phyloP scores from a whole-genome alignment of 345 rosid species.

The Geranium rotundifolium region DNA sequence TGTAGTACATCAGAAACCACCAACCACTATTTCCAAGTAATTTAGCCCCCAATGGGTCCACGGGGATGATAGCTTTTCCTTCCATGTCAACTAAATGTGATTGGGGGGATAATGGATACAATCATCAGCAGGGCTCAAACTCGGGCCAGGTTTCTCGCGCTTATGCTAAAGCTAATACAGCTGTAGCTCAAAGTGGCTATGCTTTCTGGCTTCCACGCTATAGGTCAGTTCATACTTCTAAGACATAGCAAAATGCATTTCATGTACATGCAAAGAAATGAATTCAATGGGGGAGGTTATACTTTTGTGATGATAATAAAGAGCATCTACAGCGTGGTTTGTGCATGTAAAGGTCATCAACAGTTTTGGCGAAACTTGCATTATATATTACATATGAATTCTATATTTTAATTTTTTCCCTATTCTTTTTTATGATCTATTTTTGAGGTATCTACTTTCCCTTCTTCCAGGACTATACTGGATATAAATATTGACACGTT shows the following conservation, averaged over 20 bases:
- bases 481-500: slow-evolving; percentile 39
- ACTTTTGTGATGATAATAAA: background rate
- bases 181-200: slow-evolving; percentile 26
- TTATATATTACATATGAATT: background rate
- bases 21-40: slow-evolving; percentile 11
- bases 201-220: slow-evolving; percentile 39
- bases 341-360: background rate
- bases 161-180: slow-evolving; percentile 9
- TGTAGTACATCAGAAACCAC: slow-evolving; percentile 16
- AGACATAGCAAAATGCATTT: background rate
- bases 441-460: background rate
- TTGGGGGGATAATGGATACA: slow-evolving; percentile 16
- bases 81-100: slow-evolving; percentile 11
- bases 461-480: slow-evolving; percentile 35
- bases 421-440: slow-evolving; percentile 6
- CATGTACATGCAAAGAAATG: background rate
- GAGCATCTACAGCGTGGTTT: background rate
- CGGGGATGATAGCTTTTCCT: slow-evolving; percentile 5
- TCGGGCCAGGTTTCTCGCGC: slow-evolving; percentile 11
- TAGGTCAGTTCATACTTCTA: slow-evolving; percentile 34
- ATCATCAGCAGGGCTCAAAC: slow-evolving; percentile 10
- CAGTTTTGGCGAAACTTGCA: background rate
- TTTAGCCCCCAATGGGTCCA: slow-evolving; percentile 13
- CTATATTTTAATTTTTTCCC: background rate
- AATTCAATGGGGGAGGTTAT: background rate